Evolutionary conservation across 2,329 filamentous ascomycete species (phyloP).

Genomic region (Taxawa tesnikishii): DNA sequence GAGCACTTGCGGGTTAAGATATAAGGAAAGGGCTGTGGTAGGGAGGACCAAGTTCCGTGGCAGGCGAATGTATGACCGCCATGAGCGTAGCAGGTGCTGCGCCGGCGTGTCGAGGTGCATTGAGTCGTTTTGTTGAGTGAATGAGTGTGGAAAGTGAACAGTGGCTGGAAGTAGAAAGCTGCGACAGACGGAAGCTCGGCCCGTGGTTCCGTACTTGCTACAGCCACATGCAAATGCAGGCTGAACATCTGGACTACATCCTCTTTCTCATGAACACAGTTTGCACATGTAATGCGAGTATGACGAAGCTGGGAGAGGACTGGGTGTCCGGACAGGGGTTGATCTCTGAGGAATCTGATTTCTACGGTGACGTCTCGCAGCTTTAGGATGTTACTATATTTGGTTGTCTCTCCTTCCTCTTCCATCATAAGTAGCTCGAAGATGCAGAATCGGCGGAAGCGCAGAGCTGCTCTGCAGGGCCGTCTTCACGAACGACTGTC

Average conservation of each 20-base stretch:
- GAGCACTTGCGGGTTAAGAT: conserved; percentile 17
- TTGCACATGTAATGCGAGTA: too few relatives aligned
- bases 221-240: too few relatives aligned
- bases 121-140: too few relatives aligned
- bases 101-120: too few relatives aligned
- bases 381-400: neutral
- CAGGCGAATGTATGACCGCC: neutral
- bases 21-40: neutral
- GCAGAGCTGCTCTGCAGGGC: neutral
- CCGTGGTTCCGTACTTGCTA: too few relatives aligned
- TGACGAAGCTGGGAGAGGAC: too few relatives aligned
- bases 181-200: too few relatives aligned
- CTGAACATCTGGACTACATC: too few relatives aligned
- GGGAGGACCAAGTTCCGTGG: neutral
- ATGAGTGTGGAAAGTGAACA: too few relatives aligned
- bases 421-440: neutral
- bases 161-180: too few relatives aligned
- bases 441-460: neutral
- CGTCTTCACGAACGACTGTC: neutral
- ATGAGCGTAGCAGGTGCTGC: too few relatives aligned
- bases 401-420: neutral
- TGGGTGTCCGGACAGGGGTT: conserved; percentile 20
- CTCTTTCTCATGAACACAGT: too few relatives aligned
- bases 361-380: conserved; percentile 27
- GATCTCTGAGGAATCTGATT: conserved; percentile 31